Evolutionary conservation across 805 yeast genomes (phyloP), one percentile per base, ranked within the genome.

Genomic region (Candida orba): DNA sequence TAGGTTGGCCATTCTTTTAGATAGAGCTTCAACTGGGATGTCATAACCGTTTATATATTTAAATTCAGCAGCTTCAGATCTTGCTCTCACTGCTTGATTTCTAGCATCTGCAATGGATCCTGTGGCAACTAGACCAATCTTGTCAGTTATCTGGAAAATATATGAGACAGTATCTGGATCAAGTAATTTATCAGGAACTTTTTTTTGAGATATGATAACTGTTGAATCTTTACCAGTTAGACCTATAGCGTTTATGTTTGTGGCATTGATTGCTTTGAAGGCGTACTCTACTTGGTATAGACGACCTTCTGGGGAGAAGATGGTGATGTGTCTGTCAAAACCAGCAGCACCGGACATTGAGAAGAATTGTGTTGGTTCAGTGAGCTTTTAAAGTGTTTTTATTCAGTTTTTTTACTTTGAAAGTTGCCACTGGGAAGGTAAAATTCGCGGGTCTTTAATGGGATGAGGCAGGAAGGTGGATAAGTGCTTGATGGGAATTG

Each of bases 301-400:
- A 66, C 99, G 81, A 37, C 99, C 99, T 64, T 93, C 99, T 18
- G 99, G 99, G 34, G 98, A 91, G 71, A 93, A 93, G 57, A 93
- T 90, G 25, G 99, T 93, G 65, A 93, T 93, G 66, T 93, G 99
- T 73, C 99, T 85, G 71, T 93, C 99, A 65, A 90, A 93, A 43
- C 99, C 99, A n/a, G 98, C 95, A 50, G 66, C 68, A 40, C 75
- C 74, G 45, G 73, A 73, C 73, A 69, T 63, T 23, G 10, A 10
- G 29, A 8, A 27, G 13, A 27, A 27, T 27, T 27, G 29, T 10
- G 22, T 27, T 12, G 29, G 12, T 9, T 27, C 9, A 3, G 9
- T 27, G 6, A 13, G 29, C 12, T 3, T 10, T 27, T 12, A 27
- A 25, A 27, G 13, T 27, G 29, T 27, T 27, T 27, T 27, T 27